Conservation (phyloP, 2,329 filamentous ascomycete genomes). For the Cordyceps fumosorosea region DNA sequence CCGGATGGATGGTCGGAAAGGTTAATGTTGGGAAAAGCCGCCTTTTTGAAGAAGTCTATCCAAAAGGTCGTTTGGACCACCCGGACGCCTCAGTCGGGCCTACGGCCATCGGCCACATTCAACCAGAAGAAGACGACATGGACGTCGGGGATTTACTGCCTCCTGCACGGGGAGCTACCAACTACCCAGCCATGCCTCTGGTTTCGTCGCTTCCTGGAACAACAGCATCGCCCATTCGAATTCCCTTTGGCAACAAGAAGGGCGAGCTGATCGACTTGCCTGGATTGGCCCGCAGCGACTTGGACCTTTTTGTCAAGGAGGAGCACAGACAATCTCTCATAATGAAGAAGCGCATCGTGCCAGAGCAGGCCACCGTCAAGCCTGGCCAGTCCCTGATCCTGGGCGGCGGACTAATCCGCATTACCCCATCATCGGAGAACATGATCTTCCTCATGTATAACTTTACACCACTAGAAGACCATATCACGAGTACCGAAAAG, state of each 20-base stretch:
- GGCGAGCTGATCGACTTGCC: slow-evolving; percentile 93
- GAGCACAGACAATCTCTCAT: slow-evolving; percentile 61
- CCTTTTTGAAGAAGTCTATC: slow-evolving; percentile 81
- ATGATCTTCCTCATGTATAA: slow-evolving; percentile 72
- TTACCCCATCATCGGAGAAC: slow-evolving; percentile 63
- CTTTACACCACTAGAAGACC: slow-evolving; percentile 72
- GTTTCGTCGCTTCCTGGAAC: slow-evolving; percentile 86
- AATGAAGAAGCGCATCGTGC: slow-evolving; percentile 70
- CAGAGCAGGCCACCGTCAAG: slow-evolving; percentile 67
- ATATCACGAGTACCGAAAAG: slow-evolving; percentile 75
- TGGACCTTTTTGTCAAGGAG: slow-evolving; percentile 65
- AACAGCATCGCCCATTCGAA: slow-evolving; percentile 87
- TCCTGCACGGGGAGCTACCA: slow-evolving; percentile 63
- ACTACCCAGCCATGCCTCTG: slow-evolving; percentile 78
- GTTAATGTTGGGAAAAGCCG: slow-evolving; percentile 96
- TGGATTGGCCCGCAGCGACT: slow-evolving; percentile 66
- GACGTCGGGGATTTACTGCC: slow-evolving; percentile 61
- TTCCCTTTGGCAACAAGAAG: slow-evolving; percentile 78
- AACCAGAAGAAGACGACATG: slow-evolving; percentile 19
- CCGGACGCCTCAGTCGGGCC: background rate
- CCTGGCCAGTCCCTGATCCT: slow-evolving; percentile 75
- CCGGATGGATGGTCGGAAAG: slow-evolving; percentile 95
- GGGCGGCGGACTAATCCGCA: slow-evolving; percentile 72
- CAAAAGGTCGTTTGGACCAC: slow-evolving; percentile 48
- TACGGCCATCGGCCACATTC: background rate